Base-by-base conservation (phyloP, 2,329 filamentous ascomycete species). In the Tolypocladium ophioglossoides region DNA sequence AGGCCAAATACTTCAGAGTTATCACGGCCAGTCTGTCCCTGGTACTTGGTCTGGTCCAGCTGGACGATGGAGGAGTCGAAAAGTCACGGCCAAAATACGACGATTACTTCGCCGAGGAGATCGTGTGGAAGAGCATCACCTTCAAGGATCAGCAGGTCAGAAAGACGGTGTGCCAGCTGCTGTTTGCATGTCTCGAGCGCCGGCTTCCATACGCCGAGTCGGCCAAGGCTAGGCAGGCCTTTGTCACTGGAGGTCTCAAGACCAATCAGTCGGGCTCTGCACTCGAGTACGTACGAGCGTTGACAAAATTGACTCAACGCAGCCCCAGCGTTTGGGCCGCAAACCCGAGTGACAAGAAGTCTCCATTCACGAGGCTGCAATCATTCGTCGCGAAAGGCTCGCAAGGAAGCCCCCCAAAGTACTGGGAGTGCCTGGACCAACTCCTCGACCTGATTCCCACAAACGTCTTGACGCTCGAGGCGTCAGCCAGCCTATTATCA, bases 1-100 rank as follows among this genome's bases (percentile, higher is more conserved):
- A 91, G 60, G 82, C 87, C 20, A 96, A 96, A 63, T 94, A 95
- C 71, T 82, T 84, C 57, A 81, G 94, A 49, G 91, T 96, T 4
- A 64, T 83, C 3, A 75, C 74, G 11, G 75, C 74, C 9, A 78
- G 78, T 53, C 63, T 85, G 24, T 79, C 77, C 1, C 69, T 85
- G 7, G 76, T 83, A 2, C 61, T 79, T 3, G 74, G 75, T 34
- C 70, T 86, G 0, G 62, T 85, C 0, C 71, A 74, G 48, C 68
- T 83, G 2, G 68, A 73, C 1, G 57, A 64, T 8, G 63, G 66
- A 20, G 85, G 89, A 39, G 69, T 86, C 4, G 72, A 78, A 14
- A 86, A 85, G 62, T 75, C 83, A 51, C 70, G 79, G 38, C 68
- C 78, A 20, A 75, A 78, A 20, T 89, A 95, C 59, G 78, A 86